Evolutionary conservation across 2,329 filamentous ascomycete species (phyloP).

Genomic region (Microcyclospora pomicola): DNA sequence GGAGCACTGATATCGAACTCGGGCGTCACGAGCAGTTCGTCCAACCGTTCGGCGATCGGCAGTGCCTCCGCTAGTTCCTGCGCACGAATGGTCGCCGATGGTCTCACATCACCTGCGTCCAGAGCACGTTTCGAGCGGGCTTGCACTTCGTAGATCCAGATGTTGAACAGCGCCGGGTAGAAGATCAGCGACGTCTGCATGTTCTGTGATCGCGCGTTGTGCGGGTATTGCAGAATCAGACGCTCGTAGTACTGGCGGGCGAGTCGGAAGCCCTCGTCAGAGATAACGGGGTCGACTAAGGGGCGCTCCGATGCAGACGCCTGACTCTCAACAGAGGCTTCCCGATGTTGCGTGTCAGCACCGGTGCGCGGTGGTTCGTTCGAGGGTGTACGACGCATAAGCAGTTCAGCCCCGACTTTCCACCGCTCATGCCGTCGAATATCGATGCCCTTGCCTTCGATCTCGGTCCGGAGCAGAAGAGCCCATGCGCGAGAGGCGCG

Average conservation of each 20-base stretch:
- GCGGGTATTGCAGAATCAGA: slow-evolving; percentile 63
- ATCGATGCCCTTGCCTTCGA: slow-evolving; percentile 48
- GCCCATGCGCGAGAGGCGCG: slow-evolving; percentile 65
- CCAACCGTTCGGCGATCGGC: slow-evolving; percentile 54
- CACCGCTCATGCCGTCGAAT: slow-evolving; percentile 57
- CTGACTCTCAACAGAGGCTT: neutral
- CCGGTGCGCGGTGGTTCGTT: too few relatives aligned
- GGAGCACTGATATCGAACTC: slow-evolving; percentile 57
- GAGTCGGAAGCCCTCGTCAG: slow-evolving; percentile 37
- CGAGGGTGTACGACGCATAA: slow-evolving; percentile 41
- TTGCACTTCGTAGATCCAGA: slow-evolving; percentile 66
- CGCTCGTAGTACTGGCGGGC: slow-evolving; percentile 61
- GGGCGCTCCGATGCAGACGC: neutral
- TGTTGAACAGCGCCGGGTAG: slow-evolving; percentile 64
- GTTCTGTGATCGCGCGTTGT: slow-evolving; percentile 46
- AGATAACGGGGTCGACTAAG: slow-evolving; percentile 3
- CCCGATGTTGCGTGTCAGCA: too few relatives aligned
- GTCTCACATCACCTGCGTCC: neutral
- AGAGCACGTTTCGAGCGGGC: slow-evolving; percentile 38
- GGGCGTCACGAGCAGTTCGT: slow-evolving; percentile 52
- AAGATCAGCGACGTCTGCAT: slow-evolving; percentile 58
- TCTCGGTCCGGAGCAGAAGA: slow-evolving; percentile 51
- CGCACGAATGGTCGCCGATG: slow-evolving; percentile 1
- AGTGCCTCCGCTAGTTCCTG: slow-evolving; percentile 44
- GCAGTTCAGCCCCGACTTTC: slow-evolving; percentile 72